Base-by-base conservation (phyloP, 2,329 filamentous ascomycete genomes). In the Ophiostoma piceae region DNA sequence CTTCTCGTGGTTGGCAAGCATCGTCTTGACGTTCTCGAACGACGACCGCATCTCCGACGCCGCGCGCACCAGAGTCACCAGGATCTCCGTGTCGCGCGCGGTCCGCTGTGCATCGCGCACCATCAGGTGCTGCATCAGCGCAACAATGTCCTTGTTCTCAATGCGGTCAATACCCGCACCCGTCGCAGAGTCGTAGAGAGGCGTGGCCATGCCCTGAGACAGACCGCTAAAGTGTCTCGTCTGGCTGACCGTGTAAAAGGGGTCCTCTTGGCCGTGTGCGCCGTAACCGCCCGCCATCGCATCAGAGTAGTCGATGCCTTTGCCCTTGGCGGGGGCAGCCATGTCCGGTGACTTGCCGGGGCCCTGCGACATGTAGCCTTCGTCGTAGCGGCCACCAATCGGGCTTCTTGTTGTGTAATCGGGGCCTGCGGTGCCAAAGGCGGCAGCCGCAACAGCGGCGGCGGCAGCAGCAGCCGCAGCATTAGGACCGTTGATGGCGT, bases 101-200 rank as follows among this genome's bases (percentile, higher is more conserved):
- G 95, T 98, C 71, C 95, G 90, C 80, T 98, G 94, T 57, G 94
- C 95, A 80, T 99, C 95, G 47, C 95, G 90, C 73, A 98, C 95
- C 78, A 96, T 98, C 73, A 99, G 88, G 79, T 99, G 95, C 77
- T 99, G 94, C 95, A 99, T 99, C 72, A 99, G 82, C 32, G 94
- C 92, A 73, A 99, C 91, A 75, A 99, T 96, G 76, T 99, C 95
- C 80, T 96, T 95, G 65, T 93, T 97, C 78, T 98, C 90, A 68
- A 99, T 98, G 66, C 90, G 86, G 74, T 98, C 94, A 68, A 97
- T 91, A 43, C 93, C 94, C 72, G 88, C 89, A 68, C 94, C 94
- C 1, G 92, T 96, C 3, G 94, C 87, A 71, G 92, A 89, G 77
- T 99, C 95, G 76, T 97, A 98, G 26, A 98, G 83, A 2, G 94